phyloP scores from a whole-genome alignment of 768 basidiomycete species.

The Daedalea quercina region DNA sequence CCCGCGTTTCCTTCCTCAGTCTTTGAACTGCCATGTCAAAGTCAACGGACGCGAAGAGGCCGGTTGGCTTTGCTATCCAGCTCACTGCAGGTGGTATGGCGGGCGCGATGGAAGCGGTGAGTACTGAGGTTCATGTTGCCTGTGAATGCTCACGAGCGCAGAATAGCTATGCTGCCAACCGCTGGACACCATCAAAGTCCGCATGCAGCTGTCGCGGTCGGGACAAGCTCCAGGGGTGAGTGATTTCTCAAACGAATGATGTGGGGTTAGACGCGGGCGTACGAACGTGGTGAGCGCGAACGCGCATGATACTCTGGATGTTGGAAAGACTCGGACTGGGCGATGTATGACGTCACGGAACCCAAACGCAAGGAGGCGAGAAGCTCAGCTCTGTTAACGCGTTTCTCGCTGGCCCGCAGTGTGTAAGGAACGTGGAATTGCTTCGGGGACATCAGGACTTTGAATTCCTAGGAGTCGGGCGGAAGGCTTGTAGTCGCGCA shows the following conservation, averaged over 20 bases:
- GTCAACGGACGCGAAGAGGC: slow-evolving; percentile 47
- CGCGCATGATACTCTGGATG: no score
- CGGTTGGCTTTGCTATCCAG: slow-evolving; percentile 82
- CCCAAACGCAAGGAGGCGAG: no score
- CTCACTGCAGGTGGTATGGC: slow-evolving; percentile 93
- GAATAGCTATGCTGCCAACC: slow-evolving; percentile 80
- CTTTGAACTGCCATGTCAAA: slow-evolving; percentile 12
- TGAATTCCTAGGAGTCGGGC: no score
- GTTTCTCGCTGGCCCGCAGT: no score
- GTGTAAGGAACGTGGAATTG: no score
- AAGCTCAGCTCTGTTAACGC: no score
- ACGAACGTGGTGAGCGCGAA: no score
- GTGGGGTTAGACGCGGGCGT: no score
- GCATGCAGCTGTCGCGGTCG: slow-evolving; percentile 96
- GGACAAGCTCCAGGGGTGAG: slow-evolving; percentile 77
- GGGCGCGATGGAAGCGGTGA: slow-evolving; percentile 89
- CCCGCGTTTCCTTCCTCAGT: background rate
- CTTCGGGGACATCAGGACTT: no score
- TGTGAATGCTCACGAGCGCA: background rate
- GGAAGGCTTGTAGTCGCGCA: no score
- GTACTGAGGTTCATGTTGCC: background rate
- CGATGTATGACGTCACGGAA: background rate
- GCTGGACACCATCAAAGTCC: slow-evolving; percentile 98
- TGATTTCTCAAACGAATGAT: background rate
- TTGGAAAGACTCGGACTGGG: background rate